Evolutionary conservation across 495 filamentous ascomycete genomes (phyloP).

Genomic region (Talaromyces nanjingensis): DNA sequence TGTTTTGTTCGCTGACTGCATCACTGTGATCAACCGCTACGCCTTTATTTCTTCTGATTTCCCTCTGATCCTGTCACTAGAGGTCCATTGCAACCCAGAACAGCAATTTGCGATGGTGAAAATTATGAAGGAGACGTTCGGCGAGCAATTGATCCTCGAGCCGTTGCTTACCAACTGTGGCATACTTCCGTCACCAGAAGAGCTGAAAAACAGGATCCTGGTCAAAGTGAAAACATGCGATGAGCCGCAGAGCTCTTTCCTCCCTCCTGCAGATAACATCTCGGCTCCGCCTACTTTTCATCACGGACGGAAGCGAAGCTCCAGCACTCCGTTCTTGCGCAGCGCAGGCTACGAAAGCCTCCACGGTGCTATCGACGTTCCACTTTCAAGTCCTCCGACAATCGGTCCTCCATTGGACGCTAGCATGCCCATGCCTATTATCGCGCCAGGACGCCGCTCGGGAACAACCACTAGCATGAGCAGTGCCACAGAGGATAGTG

Average conservation of each 20-base stretch:
- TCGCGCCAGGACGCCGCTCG: conserved; percentile 41
- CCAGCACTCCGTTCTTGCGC: conserved; percentile 67
- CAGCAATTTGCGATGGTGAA: conserved; percentile 87
- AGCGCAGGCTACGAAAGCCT: conserved; percentile 48
- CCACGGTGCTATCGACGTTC: conserved; percentile 42
- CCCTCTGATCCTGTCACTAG: conserved; percentile 87
- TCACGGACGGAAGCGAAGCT: conserved; percentile 68
- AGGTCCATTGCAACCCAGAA: conserved; percentile 80
- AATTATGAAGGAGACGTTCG: conserved; percentile 79
- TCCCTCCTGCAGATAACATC: conserved; percentile 27
- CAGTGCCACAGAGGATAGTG: conserved; percentile 60
- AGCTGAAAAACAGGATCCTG: conserved; percentile 73
- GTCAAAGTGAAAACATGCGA: conserved; percentile 83
- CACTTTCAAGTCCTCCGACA: conserved; percentile 52
- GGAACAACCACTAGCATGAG: conserved; percentile 50
- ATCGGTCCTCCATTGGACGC: conserved; percentile 34
- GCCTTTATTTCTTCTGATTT: conserved; percentile 77
- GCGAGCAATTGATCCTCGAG: conserved; percentile 66
- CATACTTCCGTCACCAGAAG: conserved; percentile 74
- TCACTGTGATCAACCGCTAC: conserved; percentile 87
- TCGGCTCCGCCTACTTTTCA: conserved; percentile 31
- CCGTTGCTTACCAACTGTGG: conserved; percentile 59
- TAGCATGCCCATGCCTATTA: conserved; percentile 26
- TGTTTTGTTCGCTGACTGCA: conserved; percentile 81
- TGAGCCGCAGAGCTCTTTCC: conserved; percentile 20